A percentile compares a stretch with the other conserved stretches of the same genome.
Conservation (phyloP, 140 eudicot genomes). For the Erigeron philadelphicus region DNA sequence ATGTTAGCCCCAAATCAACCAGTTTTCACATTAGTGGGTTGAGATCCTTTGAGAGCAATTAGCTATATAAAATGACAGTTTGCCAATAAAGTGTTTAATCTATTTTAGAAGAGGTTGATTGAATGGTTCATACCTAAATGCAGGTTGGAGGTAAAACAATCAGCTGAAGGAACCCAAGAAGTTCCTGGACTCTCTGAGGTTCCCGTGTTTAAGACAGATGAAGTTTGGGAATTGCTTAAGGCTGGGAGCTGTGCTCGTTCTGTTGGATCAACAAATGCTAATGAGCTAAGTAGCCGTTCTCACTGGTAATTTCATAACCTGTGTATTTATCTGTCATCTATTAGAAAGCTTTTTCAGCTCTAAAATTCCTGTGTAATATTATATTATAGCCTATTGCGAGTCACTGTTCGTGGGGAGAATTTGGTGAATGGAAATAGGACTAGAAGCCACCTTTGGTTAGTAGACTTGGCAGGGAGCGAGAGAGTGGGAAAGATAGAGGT, state of each 20-base stretch:
- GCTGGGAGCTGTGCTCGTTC: slow-evolving; percentile 75
- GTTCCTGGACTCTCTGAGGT: slow-evolving; percentile 91
- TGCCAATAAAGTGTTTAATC: not conserved
- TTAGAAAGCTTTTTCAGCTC: not conserved
- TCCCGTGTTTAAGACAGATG: slow-evolving; percentile 59
- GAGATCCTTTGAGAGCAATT: too few relatives aligned
- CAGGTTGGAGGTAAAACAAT: slow-evolving; percentile 90
- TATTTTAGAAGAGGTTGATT: slow-evolving; percentile 4
- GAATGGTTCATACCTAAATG: not conserved
- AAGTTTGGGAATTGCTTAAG: slow-evolving; percentile 84
- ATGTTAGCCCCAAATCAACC: too few relatives aligned
- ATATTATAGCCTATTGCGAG: slow-evolving; percentile 69
- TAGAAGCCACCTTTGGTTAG: slow-evolving; percentile 94
- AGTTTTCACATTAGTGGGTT: too few relatives aligned
- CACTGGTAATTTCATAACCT: slow-evolving; percentile 55
- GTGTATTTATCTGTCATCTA: not conserved
- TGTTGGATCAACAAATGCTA: slow-evolving; percentile 95
- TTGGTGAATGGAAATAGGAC: slow-evolving; percentile 66
- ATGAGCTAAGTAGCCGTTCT: slow-evolving; percentile 95
- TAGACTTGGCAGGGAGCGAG: slow-evolving; percentile 96
- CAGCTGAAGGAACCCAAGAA: slow-evolving; percentile 96
- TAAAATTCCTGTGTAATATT: slow-evolving; percentile 3
- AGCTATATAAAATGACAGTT: not conserved
- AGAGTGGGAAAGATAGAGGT: slow-evolving; percentile 84
- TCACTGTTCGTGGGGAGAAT: slow-evolving; percentile 74